Evolutionary conservation across 2,329 filamentous ascomycete species (phyloP).

Genomic region (Diaporthe sp.): DNA sequence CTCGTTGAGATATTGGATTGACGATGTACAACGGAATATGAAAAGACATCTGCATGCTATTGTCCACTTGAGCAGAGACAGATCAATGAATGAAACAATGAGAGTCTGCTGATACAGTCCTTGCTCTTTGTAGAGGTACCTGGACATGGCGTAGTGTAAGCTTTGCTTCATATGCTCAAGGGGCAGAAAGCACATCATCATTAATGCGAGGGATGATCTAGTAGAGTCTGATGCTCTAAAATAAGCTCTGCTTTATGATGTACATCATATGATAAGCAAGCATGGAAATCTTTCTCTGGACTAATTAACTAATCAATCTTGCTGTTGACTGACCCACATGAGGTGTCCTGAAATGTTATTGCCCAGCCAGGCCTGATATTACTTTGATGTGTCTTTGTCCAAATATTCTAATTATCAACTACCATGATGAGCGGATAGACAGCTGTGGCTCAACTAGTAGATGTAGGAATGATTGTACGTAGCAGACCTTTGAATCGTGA

Average conservation of each 20-base stretch:
- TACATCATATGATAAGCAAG: neutral
- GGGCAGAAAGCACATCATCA: neutral
- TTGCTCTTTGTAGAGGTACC: neutral
- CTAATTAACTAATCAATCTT: neutral
- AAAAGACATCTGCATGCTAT: neutral
- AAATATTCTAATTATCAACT: too few species aligned
- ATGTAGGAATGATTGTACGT: too few species aligned
- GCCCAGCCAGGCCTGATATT: too few species aligned
- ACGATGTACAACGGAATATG: neutral
- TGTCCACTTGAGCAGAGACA: neutral
- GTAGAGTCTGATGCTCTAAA: neutral
- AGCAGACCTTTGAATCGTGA: too few species aligned
- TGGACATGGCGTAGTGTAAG: neutral
- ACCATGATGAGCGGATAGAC: too few species aligned
- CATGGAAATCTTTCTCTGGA: neutral
- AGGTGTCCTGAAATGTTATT: neutral
- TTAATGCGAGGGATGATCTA: neutral
- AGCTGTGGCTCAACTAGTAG: too few species aligned
- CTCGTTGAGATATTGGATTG: neutral
- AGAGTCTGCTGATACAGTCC: neutral
- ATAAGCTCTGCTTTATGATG: neutral
- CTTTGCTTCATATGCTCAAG: neutral
- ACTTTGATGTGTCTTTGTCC: too few species aligned
- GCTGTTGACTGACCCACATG: neutral
- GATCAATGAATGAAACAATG: neutral